Evolutionary conservation across 2,329 filamentous ascomycete genomes (phyloP), one percentile per base, ranked within the genome.

Genomic region (Colletotrichum sp.): DNA sequence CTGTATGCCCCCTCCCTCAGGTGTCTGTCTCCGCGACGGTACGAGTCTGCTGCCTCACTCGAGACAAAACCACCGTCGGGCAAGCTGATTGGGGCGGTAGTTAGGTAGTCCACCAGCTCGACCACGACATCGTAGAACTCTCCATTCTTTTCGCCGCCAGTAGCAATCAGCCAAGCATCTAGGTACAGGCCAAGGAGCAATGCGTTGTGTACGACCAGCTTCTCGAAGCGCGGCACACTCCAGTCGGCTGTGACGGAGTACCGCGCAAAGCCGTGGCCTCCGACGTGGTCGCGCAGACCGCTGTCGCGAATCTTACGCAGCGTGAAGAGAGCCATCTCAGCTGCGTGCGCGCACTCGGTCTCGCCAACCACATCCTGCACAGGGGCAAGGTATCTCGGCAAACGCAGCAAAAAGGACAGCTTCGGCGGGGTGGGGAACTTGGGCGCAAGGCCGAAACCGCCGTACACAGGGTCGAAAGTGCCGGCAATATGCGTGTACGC

Each of bases 171-270:
- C 89, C 96, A 99, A 0, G 95, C 96, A 81, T 98, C 96, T 8
- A 98, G 89, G 80, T 97, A 99, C 8, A 97, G 89, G 28, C 93
- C 91, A 4, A 99, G 87, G 2, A 99, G 89, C 79, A 98, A 94
- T 0, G 95, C 94, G 81, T 99, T 98, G 82, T 99, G 97, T 71
- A 95, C 96, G 12, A 98, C 91, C 90, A 99, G 96, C 87, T 99
- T 99, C 87, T 99, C 97, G 80, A 99, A 99, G 83, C 98, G 96
- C 13, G 97, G 97, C 63, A 99, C 88, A 78, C 94, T 95, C 97
- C 97, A 99, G 85, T 99, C 95, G 16, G 92, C 88, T 0, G 96
- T 99, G 9, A 98, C 94, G 16, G 95, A 98, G 83, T 98, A 98
- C 68, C 96, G 92, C 44, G 89, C 86, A 79, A 92, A 92, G 5